These are phyloP conservation scores for Neurospora sp. DNA, from an alignment of 495 filamentous ascomycete genomes.

Conservation along the genomic window DNA sequence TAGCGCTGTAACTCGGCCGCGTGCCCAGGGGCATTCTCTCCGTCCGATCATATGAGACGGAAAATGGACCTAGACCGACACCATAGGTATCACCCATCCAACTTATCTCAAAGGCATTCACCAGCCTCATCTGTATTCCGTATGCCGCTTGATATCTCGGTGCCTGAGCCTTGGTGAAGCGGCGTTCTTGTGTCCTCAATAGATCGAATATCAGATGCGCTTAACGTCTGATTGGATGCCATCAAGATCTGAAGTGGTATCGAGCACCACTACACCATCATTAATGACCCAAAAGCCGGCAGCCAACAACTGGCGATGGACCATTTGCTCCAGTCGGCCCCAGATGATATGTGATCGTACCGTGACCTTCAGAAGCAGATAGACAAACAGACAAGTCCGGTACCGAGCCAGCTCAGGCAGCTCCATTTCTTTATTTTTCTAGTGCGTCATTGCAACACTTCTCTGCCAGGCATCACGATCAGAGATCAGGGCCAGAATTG, in stretches of 20 bases:
- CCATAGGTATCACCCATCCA: too few relatives aligned
- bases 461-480: neutral
- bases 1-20: neutral
- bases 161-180: neutral
- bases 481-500: neutral
- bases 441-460: neutral
- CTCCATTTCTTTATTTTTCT: neutral
- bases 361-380: neutral
- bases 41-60: neutral
- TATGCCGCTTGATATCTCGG: too few relatives aligned
- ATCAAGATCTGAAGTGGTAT: neutral
- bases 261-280: neutral
- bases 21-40: neutral
- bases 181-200: neutral
- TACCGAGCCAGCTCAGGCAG: neutral
- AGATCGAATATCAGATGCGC: neutral
- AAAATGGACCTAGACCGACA: neutral
- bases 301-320: neutral
- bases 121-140: too few relatives aligned
- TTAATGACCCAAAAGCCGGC: neutral
- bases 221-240: neutral
- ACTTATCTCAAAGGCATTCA: too few relatives aligned
- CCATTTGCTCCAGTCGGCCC: neutral
- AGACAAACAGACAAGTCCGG: neutral
- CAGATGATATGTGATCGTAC: neutral